Percentiles rank a stretch among this genome's conserved stretches.
These are phyloP conservation scores for Tetramitus jugosus DNA, from an alignment of 208 protist genomes.

Conservation along the genomic window DNA sequence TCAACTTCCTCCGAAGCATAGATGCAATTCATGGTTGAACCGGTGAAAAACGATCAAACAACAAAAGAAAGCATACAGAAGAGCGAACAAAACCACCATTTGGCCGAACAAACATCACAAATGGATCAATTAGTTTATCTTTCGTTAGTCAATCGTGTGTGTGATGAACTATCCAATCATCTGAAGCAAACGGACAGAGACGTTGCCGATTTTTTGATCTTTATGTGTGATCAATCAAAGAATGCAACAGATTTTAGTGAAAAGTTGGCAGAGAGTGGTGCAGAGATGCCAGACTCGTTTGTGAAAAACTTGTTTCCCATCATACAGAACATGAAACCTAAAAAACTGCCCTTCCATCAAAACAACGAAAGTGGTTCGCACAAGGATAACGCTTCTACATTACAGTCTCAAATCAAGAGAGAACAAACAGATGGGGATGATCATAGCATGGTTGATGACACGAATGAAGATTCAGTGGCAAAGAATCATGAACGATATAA, in stretches of 20 bases:
- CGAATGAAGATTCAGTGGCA: too few relatives aligned
- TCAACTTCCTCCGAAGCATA: too few relatives aligned
- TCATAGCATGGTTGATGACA: too few relatives aligned
- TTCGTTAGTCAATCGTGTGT: constrained; percentile 43
- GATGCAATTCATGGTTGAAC: too few relatives aligned
- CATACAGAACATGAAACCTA: constrained; percentile 13
- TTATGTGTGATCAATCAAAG: background rate
- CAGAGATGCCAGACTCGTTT: constrained; percentile 8
- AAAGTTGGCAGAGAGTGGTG: constrained; percentile 2
- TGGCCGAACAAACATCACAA: too few relatives aligned
- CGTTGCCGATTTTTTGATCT: constrained; percentile 25
- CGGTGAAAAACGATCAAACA: too few relatives aligned
- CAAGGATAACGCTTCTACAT: too few relatives aligned
- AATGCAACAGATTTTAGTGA: background rate
- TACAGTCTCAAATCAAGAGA: too few relatives aligned
- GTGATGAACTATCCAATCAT: constrained; percentile 70
- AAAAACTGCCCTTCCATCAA: background rate
- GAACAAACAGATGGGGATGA: too few relatives aligned
- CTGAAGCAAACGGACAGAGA: constrained; percentile 23
- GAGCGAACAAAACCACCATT: too few relatives aligned
- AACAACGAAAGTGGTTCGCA: background rate
- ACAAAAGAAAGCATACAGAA: too few relatives aligned
- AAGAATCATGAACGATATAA: too few relatives aligned
- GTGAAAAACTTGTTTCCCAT: background rate
- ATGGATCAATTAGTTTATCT: background rate